These are phyloP conservation scores for Erodium chrysanthum DNA, from an alignment of 441 rosid genomes.

Conservation along the genomic window DNA sequence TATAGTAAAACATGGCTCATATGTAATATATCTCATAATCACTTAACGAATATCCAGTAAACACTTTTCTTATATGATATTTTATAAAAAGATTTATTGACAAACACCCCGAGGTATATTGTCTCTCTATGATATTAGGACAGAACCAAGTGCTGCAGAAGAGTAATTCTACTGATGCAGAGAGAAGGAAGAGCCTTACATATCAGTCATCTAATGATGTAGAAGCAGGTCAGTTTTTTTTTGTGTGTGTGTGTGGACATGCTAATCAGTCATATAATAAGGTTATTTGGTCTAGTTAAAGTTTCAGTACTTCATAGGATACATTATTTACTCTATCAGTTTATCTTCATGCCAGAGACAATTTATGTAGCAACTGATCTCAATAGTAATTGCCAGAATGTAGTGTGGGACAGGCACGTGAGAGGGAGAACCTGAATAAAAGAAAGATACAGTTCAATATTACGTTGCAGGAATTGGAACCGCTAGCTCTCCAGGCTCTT, in stretches of 20 bases:
- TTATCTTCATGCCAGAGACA: conserved; percentile 8
- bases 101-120: conserved; percentile 11
- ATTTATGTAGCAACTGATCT: conserved; percentile 19
- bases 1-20: neutral
- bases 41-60: conserved; percentile 13
- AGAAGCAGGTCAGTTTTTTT: conserved; percentile 30
- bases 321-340: conserved; percentile 14
- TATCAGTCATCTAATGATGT: conserved; percentile 17
- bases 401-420: conserved; percentile 22
- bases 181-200: conserved; percentile 23
- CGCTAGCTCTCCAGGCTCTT: conserved; percentile 31
- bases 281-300: conserved; percentile 9
- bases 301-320: neutral
- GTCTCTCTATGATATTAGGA: conserved; percentile 25
- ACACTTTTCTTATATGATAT: conserved; percentile 7
- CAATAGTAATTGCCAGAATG: conserved; percentile 27
- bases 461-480: conserved; percentile 40
- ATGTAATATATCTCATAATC: neutral
- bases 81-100: neutral
- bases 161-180: conserved; percentile 21
- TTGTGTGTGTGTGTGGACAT: no score
- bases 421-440: conserved; percentile 25
- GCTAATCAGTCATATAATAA: conserved; percentile 7
- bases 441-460: conserved; percentile 24
- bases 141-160: conserved; percentile 36